Evolutionary conservation across 225 moss, liverwort and hornwort species (phyloP).

Genomic region (Antitrichia curtipendula): DNA sequence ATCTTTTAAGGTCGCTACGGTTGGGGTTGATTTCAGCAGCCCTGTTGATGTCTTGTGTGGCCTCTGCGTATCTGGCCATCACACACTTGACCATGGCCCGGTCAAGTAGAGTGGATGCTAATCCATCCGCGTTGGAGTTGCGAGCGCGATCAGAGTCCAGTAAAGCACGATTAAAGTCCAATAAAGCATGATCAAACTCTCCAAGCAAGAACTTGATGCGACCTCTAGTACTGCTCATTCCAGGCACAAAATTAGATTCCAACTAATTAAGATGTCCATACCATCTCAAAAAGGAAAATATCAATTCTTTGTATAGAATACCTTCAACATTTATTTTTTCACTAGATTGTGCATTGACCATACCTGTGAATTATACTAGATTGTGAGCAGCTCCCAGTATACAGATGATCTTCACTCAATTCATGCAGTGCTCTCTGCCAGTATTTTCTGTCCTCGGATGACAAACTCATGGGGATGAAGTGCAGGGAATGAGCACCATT

Average conservation of each 20-base stretch:
- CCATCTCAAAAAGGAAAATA: no score
- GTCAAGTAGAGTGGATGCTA: not conserved
- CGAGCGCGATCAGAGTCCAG: not conserved
- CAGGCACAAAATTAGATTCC: not conserved
- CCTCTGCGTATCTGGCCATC: not conserved
- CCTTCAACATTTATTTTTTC: not conserved
- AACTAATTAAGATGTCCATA: not conserved
- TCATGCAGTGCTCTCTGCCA: not conserved
- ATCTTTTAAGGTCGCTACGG: not conserved
- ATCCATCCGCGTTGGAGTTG: not conserved
- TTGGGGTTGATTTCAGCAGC: not conserved
- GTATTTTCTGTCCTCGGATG: not conserved
- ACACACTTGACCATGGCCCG: not conserved
- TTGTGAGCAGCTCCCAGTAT: not conserved
- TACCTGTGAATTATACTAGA: not conserved
- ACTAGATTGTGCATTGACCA: not conserved
- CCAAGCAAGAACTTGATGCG: not conserved
- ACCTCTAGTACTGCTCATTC: not conserved
- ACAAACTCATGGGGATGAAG: not conserved
- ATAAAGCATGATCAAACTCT: not conserved
- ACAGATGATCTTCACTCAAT: not conserved
- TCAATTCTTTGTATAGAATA: rapidly evolving
- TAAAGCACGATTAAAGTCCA: not conserved
- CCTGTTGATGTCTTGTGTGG: not conserved
- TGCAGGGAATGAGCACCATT: not conserved